phyloP scores from a whole-genome alignment of 345 rosid species.

The Brassica cretica region DNA sequence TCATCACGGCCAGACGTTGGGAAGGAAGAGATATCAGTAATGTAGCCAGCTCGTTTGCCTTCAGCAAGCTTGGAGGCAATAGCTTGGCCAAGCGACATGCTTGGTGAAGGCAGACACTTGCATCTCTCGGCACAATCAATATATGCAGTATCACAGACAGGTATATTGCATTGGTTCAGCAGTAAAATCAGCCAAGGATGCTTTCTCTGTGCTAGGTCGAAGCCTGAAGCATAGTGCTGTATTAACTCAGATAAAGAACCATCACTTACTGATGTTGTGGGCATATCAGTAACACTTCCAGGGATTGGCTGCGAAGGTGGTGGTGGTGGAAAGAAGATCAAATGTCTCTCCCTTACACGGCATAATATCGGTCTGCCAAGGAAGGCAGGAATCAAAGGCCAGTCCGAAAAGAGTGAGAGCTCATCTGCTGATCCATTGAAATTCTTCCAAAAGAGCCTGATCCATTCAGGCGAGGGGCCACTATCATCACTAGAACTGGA shows the following conservation, averaged over 20 bases:
- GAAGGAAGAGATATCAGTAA: constrained; percentile 63
- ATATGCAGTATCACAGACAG: constrained; percentile 69
- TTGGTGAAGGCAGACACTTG: constrained; percentile 60
- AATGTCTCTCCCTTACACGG: constrained; percentile 72
- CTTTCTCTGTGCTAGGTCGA: constrained; percentile 48
- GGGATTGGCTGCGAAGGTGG: constrained; percentile 40
- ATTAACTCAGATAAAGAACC: constrained; percentile 47
- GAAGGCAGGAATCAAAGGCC: constrained; percentile 96
- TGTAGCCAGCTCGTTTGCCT: constrained; percentile 69
- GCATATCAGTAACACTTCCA: constrained; percentile 37
- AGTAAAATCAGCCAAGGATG: constrained; percentile 82
- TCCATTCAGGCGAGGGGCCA: constrained; percentile 92
- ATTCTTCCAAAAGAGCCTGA: constrained; percentile 80
- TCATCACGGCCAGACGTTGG: constrained; percentile 61
- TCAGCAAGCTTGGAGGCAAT: constrained; percentile 85
- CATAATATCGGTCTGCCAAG: constrained; percentile 87
- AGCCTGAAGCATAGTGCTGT: constrained; percentile 54
- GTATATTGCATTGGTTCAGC: constrained; percentile 84
- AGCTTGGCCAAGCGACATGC: constrained; percentile 79
- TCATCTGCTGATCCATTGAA: constrained; percentile 66
- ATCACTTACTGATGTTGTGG: constrained; percentile 39
- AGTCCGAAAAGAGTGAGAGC: constrained; percentile 70
- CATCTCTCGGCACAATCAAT: constrained; percentile 72
- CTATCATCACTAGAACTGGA: constrained; percentile 60
- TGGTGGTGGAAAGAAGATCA: constrained; percentile 77